A percentile compares a stretch with the other conserved stretches of the same genome.
Conservation (phyloP, 805 yeast genomes). For the Metschnikowia kunwiensis region DNA sequence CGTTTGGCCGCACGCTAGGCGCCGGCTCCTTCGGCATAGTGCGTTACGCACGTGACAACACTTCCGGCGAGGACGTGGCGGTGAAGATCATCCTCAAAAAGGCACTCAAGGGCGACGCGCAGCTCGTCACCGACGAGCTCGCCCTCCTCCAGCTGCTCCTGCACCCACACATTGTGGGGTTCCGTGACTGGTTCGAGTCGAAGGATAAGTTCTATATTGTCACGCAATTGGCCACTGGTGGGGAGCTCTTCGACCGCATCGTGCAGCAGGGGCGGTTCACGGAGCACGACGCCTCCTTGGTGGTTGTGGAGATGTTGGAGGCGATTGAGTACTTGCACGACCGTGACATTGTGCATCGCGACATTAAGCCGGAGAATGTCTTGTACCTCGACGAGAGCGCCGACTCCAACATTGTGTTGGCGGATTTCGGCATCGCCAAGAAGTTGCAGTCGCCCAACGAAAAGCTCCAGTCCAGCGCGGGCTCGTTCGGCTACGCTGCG, state of each 20-base stretch:
- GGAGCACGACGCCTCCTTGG: constrained; percentile 79
- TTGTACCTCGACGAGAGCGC: constrained; percentile 56
- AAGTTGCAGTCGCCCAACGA: constrained; percentile 59
- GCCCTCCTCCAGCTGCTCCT: constrained; percentile 59
- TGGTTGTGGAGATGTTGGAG: constrained; percentile 67
- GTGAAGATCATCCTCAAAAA: constrained; percentile 85
- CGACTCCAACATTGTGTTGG: constrained; percentile 74
- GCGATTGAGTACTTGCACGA: constrained; percentile 80
- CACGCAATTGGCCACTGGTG: constrained; percentile 93
- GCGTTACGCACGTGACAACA: constrained; percentile 59
- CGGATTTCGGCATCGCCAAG: constrained; percentile 96
- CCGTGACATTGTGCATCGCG: constrained; percentile 84
- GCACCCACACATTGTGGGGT: constrained; percentile 87
- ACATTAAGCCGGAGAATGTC: constrained; percentile 90
- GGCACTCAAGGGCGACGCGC: constrained; percentile 75
- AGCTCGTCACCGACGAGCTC: constrained; percentile 77
- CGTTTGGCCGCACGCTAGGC: constrained; percentile 81
- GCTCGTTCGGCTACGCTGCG: constrained; percentile 95
- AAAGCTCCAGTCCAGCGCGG: constrained; percentile 69
- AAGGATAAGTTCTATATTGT: constrained; percentile 90
- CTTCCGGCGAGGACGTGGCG: constrained; percentile 70
- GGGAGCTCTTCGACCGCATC: constrained; percentile 89
- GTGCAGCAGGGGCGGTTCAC: constrained; percentile 79
- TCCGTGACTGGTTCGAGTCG: constrained; percentile 90
- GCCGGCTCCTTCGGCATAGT: constrained; percentile 97